Base-by-base conservation (phyloP, 495 filamentous ascomycete species). In the Penicillium chermesinum region DNA sequence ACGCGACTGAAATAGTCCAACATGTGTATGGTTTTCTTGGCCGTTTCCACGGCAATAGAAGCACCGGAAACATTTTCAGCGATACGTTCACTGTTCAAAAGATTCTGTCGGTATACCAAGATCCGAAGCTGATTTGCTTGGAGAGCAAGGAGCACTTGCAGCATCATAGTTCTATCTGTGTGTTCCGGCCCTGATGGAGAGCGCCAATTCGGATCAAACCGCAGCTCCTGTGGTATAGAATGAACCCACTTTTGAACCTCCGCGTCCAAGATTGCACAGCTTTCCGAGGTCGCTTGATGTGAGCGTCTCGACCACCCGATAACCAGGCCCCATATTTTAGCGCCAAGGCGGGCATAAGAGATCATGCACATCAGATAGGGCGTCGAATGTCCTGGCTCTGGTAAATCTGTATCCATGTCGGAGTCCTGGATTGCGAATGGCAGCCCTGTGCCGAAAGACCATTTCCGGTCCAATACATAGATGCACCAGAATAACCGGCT, bases 101-200 rank as follows among this genome's bases (percentile, higher is more conserved):
- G 73, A 30, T 90, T 82, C 3, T 88, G 86, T 0, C 86, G 84
- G 62, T 89, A 87, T 12, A 91, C 81, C 52, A 86, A 76, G 41
- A 87, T 89, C 2, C 88, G 85, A 52, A 91, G 81, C 61, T 90
- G 87, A 50, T 91, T 91, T 19, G 84, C 75, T 14, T 88, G 74
- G 7, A 94, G 67, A 41, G 80, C 79, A 12, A 83, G 71, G 15
- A 81, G 61, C 3, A 82, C 71, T 34, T 78, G 77, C 1, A 68
- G 53, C 54, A 64, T 69, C 51, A 61, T 66, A 14, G 54, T 50
- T 8, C 60, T 56, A 38, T 65, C 61, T 0, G 56, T 51, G 8
- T 66, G 57, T 64, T 64, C 25, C 58, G 72, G 51, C 45, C 55
- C 38, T 50, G 51, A 40, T 27, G 64, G 40, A 50, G 64, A 45